Base-by-base conservation (phyloP, 208 protist genomes). In the Novymonas esmeraldas region DNA sequence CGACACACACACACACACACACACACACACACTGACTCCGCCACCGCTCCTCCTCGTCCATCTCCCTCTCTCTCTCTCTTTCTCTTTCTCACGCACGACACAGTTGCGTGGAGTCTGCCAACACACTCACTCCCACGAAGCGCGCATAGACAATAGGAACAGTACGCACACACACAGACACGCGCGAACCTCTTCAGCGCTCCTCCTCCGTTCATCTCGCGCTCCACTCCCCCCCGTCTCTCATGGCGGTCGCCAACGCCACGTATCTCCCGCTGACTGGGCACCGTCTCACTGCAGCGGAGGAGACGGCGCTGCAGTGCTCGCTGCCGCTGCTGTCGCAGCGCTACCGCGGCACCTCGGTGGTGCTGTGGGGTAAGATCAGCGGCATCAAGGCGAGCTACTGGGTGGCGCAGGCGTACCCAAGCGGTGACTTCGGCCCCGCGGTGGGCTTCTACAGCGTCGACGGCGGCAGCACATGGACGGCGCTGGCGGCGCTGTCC, bases 301-400 rank as follows among this genome's bases (percentile, higher is more conserved):
- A 97, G 80, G 42, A 76, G 48, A 84, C 88, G 5, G 81, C 89
- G 9, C 59, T 97, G 63, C 81, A 92, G 70, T 90, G 79, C 48
- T 96, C 90, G 10, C 65, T 97, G 28, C 85, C 89, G 3, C 73
- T 96, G 5, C 78, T 97, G 13, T 75, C 85, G 1, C 67, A 73
- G 22, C 83, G 76, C 24, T 89, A 84, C 68, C 73, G 79, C 11
- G 90, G 75, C 11, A 80, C 79, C 2, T 65, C 78, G 0, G 81
- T 82, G 10, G 56, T 76, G 22, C 87, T 95, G 42, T 97, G 93
- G 93, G 93, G 93, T 11, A 92, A 90, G 64, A 69, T 97, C 9
- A 66, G 44, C 0, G 93, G 89, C 1, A 66, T 79, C 63, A 79
- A 83, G 59, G 33, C 61, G 13, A 84, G 95, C 65, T 97, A 97